These are phyloP conservation scores for Cercospora sojina DNA, from an alignment of 2,329 filamentous ascomycete species.

Conservation along the genomic window DNA sequence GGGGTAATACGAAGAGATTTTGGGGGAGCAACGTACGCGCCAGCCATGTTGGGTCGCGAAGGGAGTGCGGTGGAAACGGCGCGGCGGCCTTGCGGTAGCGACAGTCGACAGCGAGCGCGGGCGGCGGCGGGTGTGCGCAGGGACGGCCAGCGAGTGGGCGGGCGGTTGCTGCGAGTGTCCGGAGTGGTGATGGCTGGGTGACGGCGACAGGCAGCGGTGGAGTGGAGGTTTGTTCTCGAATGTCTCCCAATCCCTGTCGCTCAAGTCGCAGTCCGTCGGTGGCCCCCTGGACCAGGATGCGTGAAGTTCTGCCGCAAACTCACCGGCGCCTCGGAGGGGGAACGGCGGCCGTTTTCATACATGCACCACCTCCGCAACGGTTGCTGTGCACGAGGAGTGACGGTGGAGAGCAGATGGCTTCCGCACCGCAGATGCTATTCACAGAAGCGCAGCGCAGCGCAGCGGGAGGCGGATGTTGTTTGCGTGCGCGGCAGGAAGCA, in stretches of 20 bases:
- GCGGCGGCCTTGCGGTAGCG: constrained; percentile 15
- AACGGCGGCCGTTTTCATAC: neutral
- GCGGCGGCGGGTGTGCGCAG: neutral
- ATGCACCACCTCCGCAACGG: neutral
- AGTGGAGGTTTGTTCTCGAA: constrained; percentile 2
- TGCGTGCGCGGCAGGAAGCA: neutral
- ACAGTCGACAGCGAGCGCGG: constrained; percentile 7
- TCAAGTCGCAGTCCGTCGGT: neutral
- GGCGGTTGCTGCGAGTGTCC: neutral
- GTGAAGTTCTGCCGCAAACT: neutral
- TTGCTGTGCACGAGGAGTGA: no score
- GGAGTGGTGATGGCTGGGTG: neutral
- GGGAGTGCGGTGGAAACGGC: constrained; percentile 9
- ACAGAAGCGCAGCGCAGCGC: neutral
- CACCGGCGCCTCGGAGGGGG: neutral
- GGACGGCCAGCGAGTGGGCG: neutral
- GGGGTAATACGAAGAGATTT: constrained; percentile 19
- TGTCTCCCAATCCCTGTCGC: neutral
- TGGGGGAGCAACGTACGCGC: constrained; percentile 14
- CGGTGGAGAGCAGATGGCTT: no score
- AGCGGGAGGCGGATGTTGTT: neutral
- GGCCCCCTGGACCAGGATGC: neutral
- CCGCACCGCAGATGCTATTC: neutral
- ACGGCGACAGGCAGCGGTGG: neutral
- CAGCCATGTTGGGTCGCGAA: constrained; percentile 13